Evolutionary conservation across 2,329 filamentous ascomycete genomes (phyloP).

Genomic region (Pleurostoma richardsiae): DNA sequence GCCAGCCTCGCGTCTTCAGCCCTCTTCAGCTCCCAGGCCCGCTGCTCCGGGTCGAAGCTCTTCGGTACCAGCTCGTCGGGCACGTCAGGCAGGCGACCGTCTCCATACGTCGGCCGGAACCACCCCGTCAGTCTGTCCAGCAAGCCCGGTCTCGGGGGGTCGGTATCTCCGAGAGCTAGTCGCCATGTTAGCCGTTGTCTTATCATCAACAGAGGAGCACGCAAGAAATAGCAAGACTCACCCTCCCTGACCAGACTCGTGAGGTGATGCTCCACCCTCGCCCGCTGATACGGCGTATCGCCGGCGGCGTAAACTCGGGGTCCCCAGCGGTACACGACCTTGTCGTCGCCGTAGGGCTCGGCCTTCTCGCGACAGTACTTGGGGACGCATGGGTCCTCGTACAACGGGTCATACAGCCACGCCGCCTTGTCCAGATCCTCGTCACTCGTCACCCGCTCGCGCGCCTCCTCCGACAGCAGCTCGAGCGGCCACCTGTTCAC

Average conservation of each 20-base stretch:
- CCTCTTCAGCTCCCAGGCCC: too few relatives aligned
- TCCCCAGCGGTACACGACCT: constrained; percentile 18
- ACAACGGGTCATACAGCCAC: constrained; percentile 18
- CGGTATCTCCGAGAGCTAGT: too few relatives aligned
- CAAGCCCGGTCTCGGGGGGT: too few relatives aligned
- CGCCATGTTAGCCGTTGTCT: too few relatives aligned
- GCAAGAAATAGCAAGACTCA: constrained; percentile 3
- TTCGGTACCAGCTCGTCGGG: too few relatives aligned
- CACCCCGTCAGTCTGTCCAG: too few relatives aligned
- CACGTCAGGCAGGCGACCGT: too few relatives aligned
- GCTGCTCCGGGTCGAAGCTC: too few relatives aligned
- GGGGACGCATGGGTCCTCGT: constrained; percentile 16
- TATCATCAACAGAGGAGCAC: too few relatives aligned
- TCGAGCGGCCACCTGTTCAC: constrained; percentile 43
- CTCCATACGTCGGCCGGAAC: too few relatives aligned
- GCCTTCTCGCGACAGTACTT: constrained; percentile 15
- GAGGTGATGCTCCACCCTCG: constrained; percentile 14
- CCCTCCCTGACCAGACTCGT: constrained; percentile 12
- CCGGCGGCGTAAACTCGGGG: constrained; percentile 28
- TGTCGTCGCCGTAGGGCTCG: constrained; percentile 14
- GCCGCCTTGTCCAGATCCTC: constrained; percentile 17
- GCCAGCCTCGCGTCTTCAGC: too few relatives aligned
- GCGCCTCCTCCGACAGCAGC: constrained; percentile 25
- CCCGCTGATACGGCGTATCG: constrained; percentile 29
- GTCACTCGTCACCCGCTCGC: constrained; percentile 20